phyloP scores from a whole-genome alignment of 2,329 filamentous ascomycete species.

The Knufia petricola region DNA sequence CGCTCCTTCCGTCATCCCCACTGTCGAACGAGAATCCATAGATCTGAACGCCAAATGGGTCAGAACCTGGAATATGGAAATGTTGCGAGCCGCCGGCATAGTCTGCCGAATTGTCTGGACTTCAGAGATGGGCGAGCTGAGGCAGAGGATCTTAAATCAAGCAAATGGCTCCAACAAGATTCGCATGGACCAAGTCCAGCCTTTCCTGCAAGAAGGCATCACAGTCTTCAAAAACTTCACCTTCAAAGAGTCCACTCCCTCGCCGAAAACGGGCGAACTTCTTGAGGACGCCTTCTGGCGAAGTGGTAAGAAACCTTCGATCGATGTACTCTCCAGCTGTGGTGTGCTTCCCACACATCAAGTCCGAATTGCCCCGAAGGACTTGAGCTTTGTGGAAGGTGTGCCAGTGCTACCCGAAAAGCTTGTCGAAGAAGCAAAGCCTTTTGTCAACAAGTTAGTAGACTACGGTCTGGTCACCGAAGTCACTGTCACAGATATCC shows the following conservation, averaged over 20 bases:
- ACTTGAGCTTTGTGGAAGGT: slow-evolving; percentile 70
- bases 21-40: slow-evolving; percentile 92
- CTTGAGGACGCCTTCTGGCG: slow-evolving; percentile 97
- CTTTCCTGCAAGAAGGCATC: slow-evolving; percentile 65
- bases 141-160: slow-evolving; percentile 44
- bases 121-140: slow-evolving; percentile 74
- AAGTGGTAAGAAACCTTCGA: slow-evolving; percentile 68
- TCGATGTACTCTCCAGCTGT: slow-evolving; percentile 79
- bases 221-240: slow-evolving; percentile 82
- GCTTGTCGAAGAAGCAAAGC: slow-evolving; percentile 55
- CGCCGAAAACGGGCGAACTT: slow-evolving; percentile 67
- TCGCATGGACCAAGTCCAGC: slow-evolving; percentile 53
- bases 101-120: slow-evolving; percentile 79
- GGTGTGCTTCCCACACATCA: slow-evolving; percentile 77
- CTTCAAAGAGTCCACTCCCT: slow-evolving; percentile 83
- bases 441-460: slow-evolving; percentile 69
- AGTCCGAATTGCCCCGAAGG: slow-evolving; percentile 65
- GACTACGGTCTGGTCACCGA: slow-evolving; percentile 80
- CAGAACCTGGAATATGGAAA: slow-evolving; percentile 88
- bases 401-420: slow-evolving; percentile 78
- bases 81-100: slow-evolving; percentile 83
- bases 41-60: slow-evolving; percentile 94
- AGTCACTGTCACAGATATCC: slow-evolving; percentile 79
- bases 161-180: slow-evolving; percentile 43
- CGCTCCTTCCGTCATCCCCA: slow-evolving; percentile 90